Conservation (phyloP, 768 basidiomycete species). For the Russula vinacea region DNA sequence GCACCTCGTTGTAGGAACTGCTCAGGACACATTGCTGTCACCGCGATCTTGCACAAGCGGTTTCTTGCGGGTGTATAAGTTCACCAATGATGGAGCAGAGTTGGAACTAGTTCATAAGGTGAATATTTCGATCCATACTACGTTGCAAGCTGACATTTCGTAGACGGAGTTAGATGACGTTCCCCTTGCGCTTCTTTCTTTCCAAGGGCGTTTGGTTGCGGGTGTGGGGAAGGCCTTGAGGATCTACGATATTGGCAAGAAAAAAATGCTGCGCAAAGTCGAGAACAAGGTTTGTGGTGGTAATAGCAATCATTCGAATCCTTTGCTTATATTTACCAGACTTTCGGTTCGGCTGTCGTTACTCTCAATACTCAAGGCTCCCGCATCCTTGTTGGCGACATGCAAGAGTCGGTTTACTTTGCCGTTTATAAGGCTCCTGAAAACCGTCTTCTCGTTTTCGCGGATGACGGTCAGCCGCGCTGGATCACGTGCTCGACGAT, state of each 20-base stretch:
- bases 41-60: constrained; percentile 89
- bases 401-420: constrained; percentile 92
- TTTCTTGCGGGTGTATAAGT: constrained; percentile 82
- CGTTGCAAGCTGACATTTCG: constrained; percentile 6
- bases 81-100: constrained; percentile 74
- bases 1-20: constrained; percentile 94
- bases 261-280: constrained; percentile 92
- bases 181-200: constrained; percentile 79
- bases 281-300: constrained; percentile 87
- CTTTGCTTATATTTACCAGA: constrained; percentile 42
- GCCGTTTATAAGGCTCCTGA: constrained; percentile 93
- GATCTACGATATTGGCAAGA: constrained; percentile 96
- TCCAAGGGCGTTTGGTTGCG: constrained; percentile 89
- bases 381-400: constrained; percentile 91
- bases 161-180: constrained; percentile 96
- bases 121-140: constrained; percentile 19
- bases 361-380: constrained; percentile 92
- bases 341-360: constrained; percentile 83
- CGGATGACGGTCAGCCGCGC: constrained; percentile 88
- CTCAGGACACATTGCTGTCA: constrained; percentile 75
- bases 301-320: background rate
- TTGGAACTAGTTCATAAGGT: constrained; percentile 90
- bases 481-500: constrained; percentile 89
- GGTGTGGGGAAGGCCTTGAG: constrained; percentile 88
- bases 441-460: constrained; percentile 90